Evolutionary conservation across 129 eudicot species (phyloP), one percentile per base, ranked within the genome.

Genomic region (Saussurea involucrata): DNA sequence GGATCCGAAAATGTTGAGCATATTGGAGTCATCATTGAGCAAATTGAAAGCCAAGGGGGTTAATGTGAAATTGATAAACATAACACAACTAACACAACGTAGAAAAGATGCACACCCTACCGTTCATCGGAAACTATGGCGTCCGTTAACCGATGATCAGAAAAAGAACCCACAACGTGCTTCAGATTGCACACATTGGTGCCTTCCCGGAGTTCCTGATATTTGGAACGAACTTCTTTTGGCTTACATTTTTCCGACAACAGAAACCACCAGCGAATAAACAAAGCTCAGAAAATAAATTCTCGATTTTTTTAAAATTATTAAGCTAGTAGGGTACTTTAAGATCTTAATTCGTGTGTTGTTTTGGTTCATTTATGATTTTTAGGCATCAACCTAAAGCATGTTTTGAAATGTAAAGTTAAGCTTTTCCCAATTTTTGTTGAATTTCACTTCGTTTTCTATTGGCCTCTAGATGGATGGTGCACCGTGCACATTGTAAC

Each of bases 151-250:
- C 0, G 66, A 87, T 33, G 67, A 72, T 10, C 87, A 91, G 42
- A 22, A 63, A 17, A 46, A 85, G 29, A 71, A 73, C 8, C 95
- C 92, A 0, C 15, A 37, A 2, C 28, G 67, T 28, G 81, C 68
- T 80, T 84, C 97, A n/a, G 97, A 91, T 85, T 91, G 97, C 57
- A 69, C 81, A 46, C 96, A 90, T 63, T 90, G 96, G 96, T 90
- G 96, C 66, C 89, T 90, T 70, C 93, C 96, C 1, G 93, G 96
- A 71, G 91, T 90, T 68, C 93, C 96, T 29, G 96, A 90, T 80
- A 85, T 64, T 18, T 90, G 96, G 96, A 90, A 90, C 73, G 82
- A 90, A 42, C 84, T 90, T 8, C 84, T 90, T 61, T 82, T 86
- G 75, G 93, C 93, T 42, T 76, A 74, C 42, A 73, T 87, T 82